Base-by-base conservation (phyloP, 2,329 filamentous ascomycete genomes). In the Apiospora sp. region DNA sequence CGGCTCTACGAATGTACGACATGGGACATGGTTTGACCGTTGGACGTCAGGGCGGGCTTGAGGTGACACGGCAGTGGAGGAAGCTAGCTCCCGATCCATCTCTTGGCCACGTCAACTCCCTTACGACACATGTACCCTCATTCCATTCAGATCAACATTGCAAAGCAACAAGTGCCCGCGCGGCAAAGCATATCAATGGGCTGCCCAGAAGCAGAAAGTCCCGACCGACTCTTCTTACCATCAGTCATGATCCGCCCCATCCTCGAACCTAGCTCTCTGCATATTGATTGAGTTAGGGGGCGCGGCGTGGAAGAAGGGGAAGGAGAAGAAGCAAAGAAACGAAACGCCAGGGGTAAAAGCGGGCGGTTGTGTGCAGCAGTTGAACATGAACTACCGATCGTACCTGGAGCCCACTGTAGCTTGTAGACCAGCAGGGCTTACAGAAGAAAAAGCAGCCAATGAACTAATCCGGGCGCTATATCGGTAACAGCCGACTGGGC, bases 301-400 rank as follows among this genome's bases (percentile, higher is more conserved):
- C 16, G 16, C 27, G 44, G 4, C 16, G 44, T 16, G 22, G 44
- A 6, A 30, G 27, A 30, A 30, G 24, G 13, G 5, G 51, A 8
- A 14, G 10, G 27, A 54, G 24, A 16, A 14, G n/a, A 30, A 30
- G 24, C 19, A 58, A 34, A 30, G 51, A 58, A 61, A 61, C 54
- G 49, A 51, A 51, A 51, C 49, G 16, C 54, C 54, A 58, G 27
- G 54, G 54, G 54, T 16, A 37, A 61, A 61, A 37, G 30, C 30
- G 54, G 54, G 27, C 2, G 54, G 54, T 61, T 61, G 54, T 61
- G 54, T 61, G 54, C 54, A 58, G 14, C 51, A 61, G 10, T 37
- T 37, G 27, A 61, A 61, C 54, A 41, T 37, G 27, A 61, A 61
- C 54, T 61, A 61, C 54, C 54, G 54, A 61, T 61, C 54, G 49